These are phyloP conservation scores for Bryoerythrophyllum caledonicum DNA, from an alignment of 225 moss, liverwort and hornwort species.

Conservation along the genomic window DNA sequence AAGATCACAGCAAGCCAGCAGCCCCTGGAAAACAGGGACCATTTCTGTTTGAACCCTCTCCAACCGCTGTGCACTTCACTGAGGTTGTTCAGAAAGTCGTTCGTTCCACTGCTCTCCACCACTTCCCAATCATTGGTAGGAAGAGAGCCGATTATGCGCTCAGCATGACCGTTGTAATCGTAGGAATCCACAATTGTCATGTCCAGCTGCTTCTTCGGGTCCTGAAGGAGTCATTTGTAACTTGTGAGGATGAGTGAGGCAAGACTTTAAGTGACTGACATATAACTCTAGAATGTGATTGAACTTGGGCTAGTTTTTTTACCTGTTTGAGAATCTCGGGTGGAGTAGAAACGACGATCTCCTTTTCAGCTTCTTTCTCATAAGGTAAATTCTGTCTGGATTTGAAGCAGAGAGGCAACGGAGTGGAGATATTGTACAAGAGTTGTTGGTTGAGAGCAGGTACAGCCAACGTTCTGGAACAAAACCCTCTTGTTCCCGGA, in stretches of 20 bases:
- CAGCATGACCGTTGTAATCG: constrained; percentile 38
- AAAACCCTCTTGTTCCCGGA: constrained; percentile 45
- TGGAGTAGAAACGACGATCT: constrained; percentile 54
- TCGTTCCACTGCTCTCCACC: constrained; percentile 49
- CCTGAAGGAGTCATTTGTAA: constrained; percentile 30
- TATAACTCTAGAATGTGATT: no score
- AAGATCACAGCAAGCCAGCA: constrained; percentile 81
- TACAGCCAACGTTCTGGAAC: constrained; percentile 19
- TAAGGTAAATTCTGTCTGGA: constrained; percentile 21
- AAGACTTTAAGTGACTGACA: no score
- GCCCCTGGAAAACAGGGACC: constrained; percentile 61
- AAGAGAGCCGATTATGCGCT: constrained; percentile 40
- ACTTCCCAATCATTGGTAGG: constrained; percentile 49
- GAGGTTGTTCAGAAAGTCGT: constrained; percentile 63
- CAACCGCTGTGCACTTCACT: constrained; percentile 67
- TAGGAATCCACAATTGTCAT: constrained; percentile 30
- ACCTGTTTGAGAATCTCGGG: constrained; percentile 39
- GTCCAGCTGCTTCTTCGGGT: constrained; percentile 24
- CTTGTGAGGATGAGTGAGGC: no score
- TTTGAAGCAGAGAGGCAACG: constrained; percentile 53
- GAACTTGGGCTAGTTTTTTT: not conserved
- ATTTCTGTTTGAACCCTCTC: constrained; percentile 68
- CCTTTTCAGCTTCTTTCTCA: constrained; percentile 46
- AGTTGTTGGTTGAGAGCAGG: constrained; percentile 36
- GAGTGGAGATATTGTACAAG: constrained; percentile 54